Evolutionary conservation across 371 early-diverging fungal species (phyloP).

Genomic region (Syncephalastrum racemosum): DNA sequence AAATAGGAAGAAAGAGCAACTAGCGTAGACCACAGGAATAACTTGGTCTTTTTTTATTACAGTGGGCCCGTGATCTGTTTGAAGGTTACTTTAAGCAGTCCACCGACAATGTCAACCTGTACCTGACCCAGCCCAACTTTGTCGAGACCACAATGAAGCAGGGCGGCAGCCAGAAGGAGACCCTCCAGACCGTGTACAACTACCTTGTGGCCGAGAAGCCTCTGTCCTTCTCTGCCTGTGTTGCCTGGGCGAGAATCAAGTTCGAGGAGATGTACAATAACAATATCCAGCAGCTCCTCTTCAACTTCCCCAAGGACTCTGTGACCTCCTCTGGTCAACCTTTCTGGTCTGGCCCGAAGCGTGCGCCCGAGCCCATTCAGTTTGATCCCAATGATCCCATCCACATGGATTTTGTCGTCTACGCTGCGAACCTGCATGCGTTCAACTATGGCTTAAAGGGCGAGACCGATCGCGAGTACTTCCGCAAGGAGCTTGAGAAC

Average conservation of each 20-base stretch:
- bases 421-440: constrained; percentile 94
- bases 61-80: constrained; percentile 98
- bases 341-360: constrained; percentile 99
- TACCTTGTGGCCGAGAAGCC: constrained; percentile 81
- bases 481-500: constrained; percentile 65
- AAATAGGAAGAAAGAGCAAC: background rate
- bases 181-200: constrained; percentile 66
- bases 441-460: constrained; percentile 91
- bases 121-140: constrained; percentile 82
- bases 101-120: constrained; percentile 92
- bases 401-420: constrained; percentile 92
- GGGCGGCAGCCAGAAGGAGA: constrained; percentile 79
- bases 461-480: constrained; percentile 67
- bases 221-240: constrained; percentile 85
- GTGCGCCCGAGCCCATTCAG: constrained; percentile 85
- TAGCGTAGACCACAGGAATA: background rate
- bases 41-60: constrained; percentile 9
- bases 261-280: constrained; percentile 95
- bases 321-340: constrained; percentile 89
- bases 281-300: constrained; percentile 90
- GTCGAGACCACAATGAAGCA: constrained; percentile 80
- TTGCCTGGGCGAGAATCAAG: constrained; percentile 88
- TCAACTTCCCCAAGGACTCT: constrained; percentile 95
- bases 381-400: constrained; percentile 79
- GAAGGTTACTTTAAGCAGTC: constrained; percentile 93